Conservation (phyloP, 768 basidiomycete genomes). For the Suillus ampliporus region DNA sequence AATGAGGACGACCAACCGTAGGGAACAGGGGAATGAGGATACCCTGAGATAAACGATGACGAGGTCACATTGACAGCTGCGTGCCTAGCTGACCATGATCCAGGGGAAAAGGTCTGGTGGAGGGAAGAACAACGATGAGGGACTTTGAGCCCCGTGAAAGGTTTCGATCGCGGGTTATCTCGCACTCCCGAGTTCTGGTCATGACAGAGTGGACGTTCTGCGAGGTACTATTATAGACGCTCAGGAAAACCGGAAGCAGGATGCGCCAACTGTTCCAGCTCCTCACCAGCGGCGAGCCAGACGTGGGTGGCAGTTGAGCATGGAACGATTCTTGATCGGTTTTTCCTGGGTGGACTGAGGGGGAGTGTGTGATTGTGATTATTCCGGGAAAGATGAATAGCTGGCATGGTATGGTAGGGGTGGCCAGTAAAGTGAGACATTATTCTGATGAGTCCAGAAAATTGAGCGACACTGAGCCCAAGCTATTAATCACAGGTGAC, state of each 20-base stretch:
- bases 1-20: slow-evolving; percentile 49
- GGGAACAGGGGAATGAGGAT: slow-evolving; percentile 77
- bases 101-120: slow-evolving; percentile 59
- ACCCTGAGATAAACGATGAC: slow-evolving; percentile 67
- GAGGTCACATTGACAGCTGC: slow-evolving; percentile 61
- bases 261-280: slow-evolving; percentile 19
- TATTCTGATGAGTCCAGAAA: background rate
- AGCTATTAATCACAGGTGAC: background rate
- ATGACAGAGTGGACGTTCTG: slow-evolving; percentile 56
- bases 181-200: slow-evolving; percentile 55
- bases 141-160: slow-evolving; percentile 49
- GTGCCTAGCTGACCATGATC: slow-evolving; percentile 65
- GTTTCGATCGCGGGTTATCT: slow-evolving; percentile 49
- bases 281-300: slow-evolving; percentile 10
- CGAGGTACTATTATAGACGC: slow-evolving; percentile 40
- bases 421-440: slow-evolving; percentile 53
- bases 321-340: slow-evolving; percentile 29
- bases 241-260: slow-evolving; percentile 12
- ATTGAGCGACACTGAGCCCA: slow-evolving; percentile 1
- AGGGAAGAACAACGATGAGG: slow-evolving; percentile 71
- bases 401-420: slow-evolving; percentile 47
- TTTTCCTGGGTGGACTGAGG: slow-evolving; percentile 50
- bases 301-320: slow-evolving; percentile 1
- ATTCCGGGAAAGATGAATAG: slow-evolving; percentile 40
- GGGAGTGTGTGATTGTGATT: slow-evolving; percentile 29